Base-by-base conservation (phyloP, 805 yeast genomes). In the Ogataea nitratoaversa region DNA sequence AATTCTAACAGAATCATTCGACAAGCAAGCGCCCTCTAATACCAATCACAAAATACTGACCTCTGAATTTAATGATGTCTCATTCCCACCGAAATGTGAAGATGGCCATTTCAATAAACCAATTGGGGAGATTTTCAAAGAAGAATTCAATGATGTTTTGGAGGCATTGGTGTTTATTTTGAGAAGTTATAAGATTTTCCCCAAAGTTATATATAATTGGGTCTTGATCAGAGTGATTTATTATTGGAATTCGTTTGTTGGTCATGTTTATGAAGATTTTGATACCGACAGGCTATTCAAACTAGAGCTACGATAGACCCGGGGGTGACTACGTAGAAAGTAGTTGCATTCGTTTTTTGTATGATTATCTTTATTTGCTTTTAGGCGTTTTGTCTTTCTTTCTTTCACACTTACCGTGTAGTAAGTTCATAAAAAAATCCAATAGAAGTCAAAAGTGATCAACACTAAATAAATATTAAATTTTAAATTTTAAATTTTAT, bases 241-340 rank as follows among this genome's bases (percentile, higher is more conserved):
- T 30, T 70, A 75, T 59, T 91, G 96, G 96, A 80, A 83, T 54
- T 59, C 58, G 28, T 84, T 87, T 56, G 71, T 87, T 41, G 95
- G 95, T n/a, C 72, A 71, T 32, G 65, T 58, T 23, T 47, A 58
- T 14, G 56, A 58, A 24, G 65, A 61, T 34, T 62, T 62, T 34
- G 65, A 62, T 43, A 39, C 51, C 9, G 43, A 54, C 18, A 49
- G 64, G 38, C 50, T 64, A 35, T 64, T 58, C 39, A 43, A 48
- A 29, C 30, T 54, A n/a, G 56, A 53, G 23, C 40, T 53, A 24
- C 52, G 38, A 40, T 18, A 5, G 16, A 9, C n/a, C n/a, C n/a
- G n/a, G n/a, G n/a, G n/a, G n/a, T n/a, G n/a, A n/a, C n/a, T n/a
- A n/a, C n/a, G n/a, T n/a, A n/a, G n/a, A n/a, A n/a, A n/a, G n/a